phyloP scores from a whole-genome alignment of 2,329 filamentous ascomycete species.

The Cadophora sp. region DNA sequence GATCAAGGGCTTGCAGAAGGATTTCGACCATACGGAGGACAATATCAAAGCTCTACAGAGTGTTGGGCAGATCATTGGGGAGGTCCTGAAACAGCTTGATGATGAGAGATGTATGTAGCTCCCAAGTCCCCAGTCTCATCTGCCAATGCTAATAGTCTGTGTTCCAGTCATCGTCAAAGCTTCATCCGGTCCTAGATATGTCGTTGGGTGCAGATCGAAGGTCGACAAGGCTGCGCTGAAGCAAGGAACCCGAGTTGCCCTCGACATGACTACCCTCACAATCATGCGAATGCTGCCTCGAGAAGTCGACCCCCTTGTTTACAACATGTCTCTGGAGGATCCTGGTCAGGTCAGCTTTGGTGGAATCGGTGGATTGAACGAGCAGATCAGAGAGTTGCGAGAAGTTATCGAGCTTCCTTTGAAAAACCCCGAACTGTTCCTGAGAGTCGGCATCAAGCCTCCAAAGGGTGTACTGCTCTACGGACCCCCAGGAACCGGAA shows the following conservation, averaged over 20 bases:
- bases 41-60: slow-evolving; percentile 99
- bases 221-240: slow-evolving; percentile 97
- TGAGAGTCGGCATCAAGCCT: slow-evolving; percentile 97
- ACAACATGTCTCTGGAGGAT: slow-evolving; percentile 99
- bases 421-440: slow-evolving; percentile 98
- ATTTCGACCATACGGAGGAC: slow-evolving; percentile 96
- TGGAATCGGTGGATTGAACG: slow-evolving; percentile 96
- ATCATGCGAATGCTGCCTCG: slow-evolving; percentile 99
- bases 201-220: slow-evolving; percentile 97
- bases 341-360: slow-evolving; percentile 97
- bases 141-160: slow-evolving; percentile 32
- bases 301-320: slow-evolving; percentile 97
- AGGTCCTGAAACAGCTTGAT: slow-evolving; percentile 98
- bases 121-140: background rate
- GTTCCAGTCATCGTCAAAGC: slow-evolving; percentile 93
- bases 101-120: slow-evolving; percentile 88
- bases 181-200: slow-evolving; percentile 95
- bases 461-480: slow-evolving; percentile 97
- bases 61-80: slow-evolving; percentile 98
- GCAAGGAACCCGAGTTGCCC: slow-evolving; percentile 95
- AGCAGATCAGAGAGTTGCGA: slow-evolving; percentile 95
- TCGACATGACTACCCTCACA: slow-evolving; percentile 99
- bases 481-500: slow-evolving; percentile 94
- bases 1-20: slow-evolving; percentile 93
- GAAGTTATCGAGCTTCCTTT: slow-evolving; percentile 98